Evolutionary conservation across 192 early-diverging fungal species (phyloP), one percentile per base, ranked within the genome.

Genomic region (Coemansia sp.): DNA sequence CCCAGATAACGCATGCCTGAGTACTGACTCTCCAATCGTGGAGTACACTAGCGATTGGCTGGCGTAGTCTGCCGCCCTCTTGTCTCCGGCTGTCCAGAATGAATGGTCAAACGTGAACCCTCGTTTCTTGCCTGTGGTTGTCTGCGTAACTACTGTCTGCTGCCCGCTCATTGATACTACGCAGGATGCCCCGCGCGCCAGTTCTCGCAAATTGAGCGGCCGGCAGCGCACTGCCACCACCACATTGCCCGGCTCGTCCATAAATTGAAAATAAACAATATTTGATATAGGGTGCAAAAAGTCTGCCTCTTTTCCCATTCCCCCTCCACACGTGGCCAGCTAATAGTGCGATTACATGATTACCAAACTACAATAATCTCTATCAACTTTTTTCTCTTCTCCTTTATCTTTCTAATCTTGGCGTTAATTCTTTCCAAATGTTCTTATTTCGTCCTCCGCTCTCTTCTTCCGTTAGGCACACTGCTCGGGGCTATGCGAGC

Each of bases 101-200:
- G 88, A 93, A 53, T 90, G 82, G 71, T 95, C 94, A 70, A 92
- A 95, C 4, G 86, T 90, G 71, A 92, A 95, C 8, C 85, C 65
- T n/a, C 69, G 60, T 64, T 60, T 36, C 39, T 54, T 44, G 78
- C 76, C 58, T 11, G 17, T 9, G 34, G 88, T 83, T 60, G 74
- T 4, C 52, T 35, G 29, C 11, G 65, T 67, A 19, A 92, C 81
- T 42, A 80, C 84, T 4, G 90, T 89, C 77, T 89, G 89, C 63
- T 87, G 68, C 9, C 86, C 88, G 11, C 83, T 76, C 90, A 92
- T 90, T 9, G 85, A 77, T 61, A 92, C 87, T 15, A 90, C 78
- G 42, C 81, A 72, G 60, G 81, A 74, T 12, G 87, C 86, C 29
- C 87, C 84, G 26, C 87, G 85, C 38, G 76, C 73, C 33, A 76